phyloP scores from a whole-genome alignment of 2,329 filamentous ascomycete species.

The Ciborinia camelliae region DNA sequence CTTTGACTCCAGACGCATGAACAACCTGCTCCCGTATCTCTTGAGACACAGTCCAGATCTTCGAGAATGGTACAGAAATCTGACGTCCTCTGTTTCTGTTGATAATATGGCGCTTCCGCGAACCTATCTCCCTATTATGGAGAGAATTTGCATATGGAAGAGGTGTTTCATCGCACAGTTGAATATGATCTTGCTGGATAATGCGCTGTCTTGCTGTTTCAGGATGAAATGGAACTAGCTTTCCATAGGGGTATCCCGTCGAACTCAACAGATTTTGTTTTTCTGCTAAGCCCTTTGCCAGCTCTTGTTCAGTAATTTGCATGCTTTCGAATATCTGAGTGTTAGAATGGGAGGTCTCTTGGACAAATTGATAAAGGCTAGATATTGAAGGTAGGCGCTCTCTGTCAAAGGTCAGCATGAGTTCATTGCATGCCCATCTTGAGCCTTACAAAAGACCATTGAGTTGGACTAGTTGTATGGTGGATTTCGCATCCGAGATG shows the following conservation, averaged over 20 bases:
- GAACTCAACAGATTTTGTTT: background rate
- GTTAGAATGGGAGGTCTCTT: background rate
- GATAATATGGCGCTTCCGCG: background rate
- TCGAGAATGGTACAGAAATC: background rate
- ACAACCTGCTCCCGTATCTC: background rate
- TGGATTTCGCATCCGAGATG: background rate
- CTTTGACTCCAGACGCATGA: background rate
- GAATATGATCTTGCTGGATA: background rate
- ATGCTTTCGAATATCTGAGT: background rate
- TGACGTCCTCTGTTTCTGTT: background rate
- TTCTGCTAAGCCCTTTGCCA: background rate
- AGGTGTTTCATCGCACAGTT: background rate
- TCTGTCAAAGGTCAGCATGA: background rate
- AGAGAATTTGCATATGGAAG: background rate
- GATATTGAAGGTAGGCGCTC: background rate
- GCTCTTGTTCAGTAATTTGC: background rate
- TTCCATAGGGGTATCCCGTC: background rate
- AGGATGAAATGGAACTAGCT: background rate
- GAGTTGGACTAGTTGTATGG: background rate
- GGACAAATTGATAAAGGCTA: background rate
- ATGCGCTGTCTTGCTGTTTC: background rate
- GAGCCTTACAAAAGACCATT: background rate
- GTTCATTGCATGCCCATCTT: background rate
- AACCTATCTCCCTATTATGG: too few relatives aligned
- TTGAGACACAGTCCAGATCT: background rate